Percentiles rank a stretch among this genome's conserved stretches.
phyloP scores from a whole-genome alignment of 1,284 basidiomycete genomes.

The Pholiota adiposa region DNA sequence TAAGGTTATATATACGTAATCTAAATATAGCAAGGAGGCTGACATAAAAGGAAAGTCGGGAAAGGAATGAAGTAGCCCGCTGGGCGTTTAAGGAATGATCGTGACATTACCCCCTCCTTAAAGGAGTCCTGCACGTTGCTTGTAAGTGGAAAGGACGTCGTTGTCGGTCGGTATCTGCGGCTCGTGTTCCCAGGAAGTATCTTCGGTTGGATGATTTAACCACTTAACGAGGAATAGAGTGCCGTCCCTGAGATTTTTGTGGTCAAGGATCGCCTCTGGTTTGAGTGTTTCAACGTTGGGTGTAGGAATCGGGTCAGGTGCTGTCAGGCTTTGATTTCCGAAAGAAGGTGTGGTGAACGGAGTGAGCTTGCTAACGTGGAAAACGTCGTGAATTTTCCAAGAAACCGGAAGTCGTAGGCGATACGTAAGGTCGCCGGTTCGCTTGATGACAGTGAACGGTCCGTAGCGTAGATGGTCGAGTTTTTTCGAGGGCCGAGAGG shows the following conservation, averaged over 20 bases:
- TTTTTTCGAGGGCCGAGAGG: too few relatives aligned
- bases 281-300: background rate
- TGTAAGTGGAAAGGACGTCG: background rate
- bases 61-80: too few relatives aligned
- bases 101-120: constrained; percentile 6
- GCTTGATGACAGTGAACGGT: too few relatives aligned
- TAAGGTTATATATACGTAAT: too few relatives aligned
- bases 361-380: constrained; percentile 12
- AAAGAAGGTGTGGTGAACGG: constrained; percentile 2
- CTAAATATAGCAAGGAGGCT: too few relatives aligned
- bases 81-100: background rate
- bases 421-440: too few relatives aligned
- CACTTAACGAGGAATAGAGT: background rate
- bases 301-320: background rate
- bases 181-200: background rate
- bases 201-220: background rate
- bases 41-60: too few relatives aligned
- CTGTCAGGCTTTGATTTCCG: constrained; percentile 5
- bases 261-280: background rate
- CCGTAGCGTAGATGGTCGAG: too few relatives aligned
- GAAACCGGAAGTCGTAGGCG: background rate
- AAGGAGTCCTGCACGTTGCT: background rate
- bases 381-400: constrained; percentile 14
- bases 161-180: too few relatives aligned
- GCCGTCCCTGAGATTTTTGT: background rate